These are phyloP conservation scores for Ceratobasidium sp. DNA, from an alignment of 1,284 basidiomycete species.

Conservation along the genomic window DNA sequence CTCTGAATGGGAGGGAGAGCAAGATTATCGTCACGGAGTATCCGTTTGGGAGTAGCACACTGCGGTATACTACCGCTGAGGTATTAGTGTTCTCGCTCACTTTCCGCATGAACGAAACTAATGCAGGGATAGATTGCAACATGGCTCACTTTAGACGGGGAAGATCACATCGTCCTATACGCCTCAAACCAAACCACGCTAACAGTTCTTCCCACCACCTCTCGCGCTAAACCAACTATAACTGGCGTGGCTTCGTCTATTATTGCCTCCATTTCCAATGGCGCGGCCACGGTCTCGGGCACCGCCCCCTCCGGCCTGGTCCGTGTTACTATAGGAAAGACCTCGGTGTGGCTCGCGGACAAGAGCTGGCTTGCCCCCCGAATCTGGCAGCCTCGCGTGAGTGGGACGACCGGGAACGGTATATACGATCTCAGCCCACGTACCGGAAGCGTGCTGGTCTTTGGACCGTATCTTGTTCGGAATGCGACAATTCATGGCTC, in stretches of 20 bases:
- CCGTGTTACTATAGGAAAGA: constrained; percentile 52
- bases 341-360: constrained; percentile 33
- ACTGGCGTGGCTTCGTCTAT: constrained; percentile 47
- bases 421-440: constrained; percentile 36
- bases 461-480: constrained; percentile 50
- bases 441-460: constrained; percentile 45
- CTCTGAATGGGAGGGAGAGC: constrained; percentile 17
- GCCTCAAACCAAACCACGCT: constrained; percentile 59
- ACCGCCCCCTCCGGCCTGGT: constrained; percentile 55
- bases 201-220: constrained; percentile 54
- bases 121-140: constrained; percentile 55
- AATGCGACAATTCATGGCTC: constrained; percentile 43
- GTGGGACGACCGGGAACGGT: constrained; percentile 1
- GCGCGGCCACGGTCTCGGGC: constrained; percentile 56
- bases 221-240: constrained; percentile 20
- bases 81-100: neutral
- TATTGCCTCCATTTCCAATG: constrained; percentile 44
- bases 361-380: constrained; percentile 33
- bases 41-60: constrained; percentile 30
- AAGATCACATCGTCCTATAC: constrained; percentile 59
- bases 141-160: constrained; percentile 57
- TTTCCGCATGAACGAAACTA: neutral
- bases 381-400: constrained; percentile 35
- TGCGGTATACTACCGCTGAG: constrained; percentile 41
- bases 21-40: constrained; percentile 40